Percentiles rank a stretch among this genome's conserved stretches.
Evolutionary conservation across 345 rosid species (phyloP).

Genomic region (Populus deltoides): DNA sequence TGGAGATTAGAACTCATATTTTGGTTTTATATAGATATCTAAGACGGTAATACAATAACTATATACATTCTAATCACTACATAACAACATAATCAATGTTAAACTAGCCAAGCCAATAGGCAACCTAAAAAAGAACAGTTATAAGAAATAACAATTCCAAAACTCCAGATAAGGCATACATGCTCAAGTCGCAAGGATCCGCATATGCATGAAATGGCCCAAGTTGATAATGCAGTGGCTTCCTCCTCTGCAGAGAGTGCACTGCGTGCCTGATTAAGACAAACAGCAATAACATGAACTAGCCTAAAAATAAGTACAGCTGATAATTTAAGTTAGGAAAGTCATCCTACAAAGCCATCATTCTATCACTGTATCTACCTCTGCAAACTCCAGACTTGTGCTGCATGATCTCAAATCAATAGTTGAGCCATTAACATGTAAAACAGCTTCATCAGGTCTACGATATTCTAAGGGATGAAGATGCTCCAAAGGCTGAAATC

Average conservation of each 20-base stretch:
- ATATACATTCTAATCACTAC: not conserved
- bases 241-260: constrained; percentile 88
- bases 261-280: constrained; percentile 54
- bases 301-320: constrained; percentile 11
- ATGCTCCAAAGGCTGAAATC: constrained; percentile 87
- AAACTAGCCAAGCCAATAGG: not conserved
- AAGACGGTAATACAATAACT: not conserved
- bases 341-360: not conserved
- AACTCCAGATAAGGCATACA: constrained; percentile 35
- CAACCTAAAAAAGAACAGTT: not conserved
- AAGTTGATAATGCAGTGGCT: constrained; percentile 74
- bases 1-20: constrained; percentile 7
- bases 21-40: not conserved
- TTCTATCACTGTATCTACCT: constrained; percentile 45
- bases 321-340: not conserved
- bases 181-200: constrained; percentile 89
- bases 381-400: constrained; percentile 69
- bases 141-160: not conserved
- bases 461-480: constrained; percentile 78
- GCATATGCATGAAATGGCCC: constrained; percentile 89
- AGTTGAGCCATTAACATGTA: constrained; percentile 62
- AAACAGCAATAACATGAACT: constrained; percentile 15
- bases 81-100: not conserved
- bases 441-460: constrained; percentile 58
- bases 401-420: constrained; percentile 64